phyloP scores from a whole-genome alignment of 2,329 filamentous ascomycete species.

The Fusarium sp. region DNA sequence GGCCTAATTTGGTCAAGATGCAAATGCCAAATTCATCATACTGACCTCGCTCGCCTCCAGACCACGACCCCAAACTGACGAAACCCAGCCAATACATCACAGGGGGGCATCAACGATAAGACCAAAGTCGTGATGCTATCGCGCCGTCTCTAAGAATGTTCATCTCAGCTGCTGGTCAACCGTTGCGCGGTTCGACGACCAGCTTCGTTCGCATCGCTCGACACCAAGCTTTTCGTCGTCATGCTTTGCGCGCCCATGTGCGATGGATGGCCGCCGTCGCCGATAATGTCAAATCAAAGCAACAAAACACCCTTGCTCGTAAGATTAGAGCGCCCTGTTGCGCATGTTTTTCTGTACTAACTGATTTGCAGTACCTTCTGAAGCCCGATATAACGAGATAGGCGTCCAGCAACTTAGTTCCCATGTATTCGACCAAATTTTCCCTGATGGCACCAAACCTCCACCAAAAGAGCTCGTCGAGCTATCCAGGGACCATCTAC shows the following conservation, averaged over 20 bases:
- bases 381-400: conserved; percentile 89
- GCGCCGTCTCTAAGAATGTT: conserved; percentile 50
- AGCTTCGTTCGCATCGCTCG: conserved; percentile 68
- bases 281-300: conserved; percentile 39
- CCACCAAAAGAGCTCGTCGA: conserved; percentile 81
- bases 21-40: conserved; percentile 42
- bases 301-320: conserved; percentile 58
- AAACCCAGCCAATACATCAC: conserved; percentile 28
- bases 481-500: conserved; percentile 85
- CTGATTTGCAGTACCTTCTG: conserved; percentile 60
- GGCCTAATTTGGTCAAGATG: conserved; percentile 37
- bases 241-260: conserved; percentile 54
- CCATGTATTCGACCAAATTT: conserved; percentile 87
- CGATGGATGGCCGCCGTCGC: conserved; percentile 62
- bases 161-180: conserved; percentile 52
- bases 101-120: conserved; percentile 11
- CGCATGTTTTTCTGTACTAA: neutral
- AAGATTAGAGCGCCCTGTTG: conserved; percentile 42
- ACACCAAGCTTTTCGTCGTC: conserved; percentile 60
- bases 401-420: conserved; percentile 93
- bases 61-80: conserved; percentile 9
- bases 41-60: conserved; percentile 22
- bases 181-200: conserved; percentile 60
- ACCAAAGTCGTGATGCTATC: conserved; percentile 47
- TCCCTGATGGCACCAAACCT: conserved; percentile 70